Evolutionary conservation across 805 yeast species (phyloP).

Genomic region (Danielozyma ontarioensis): DNA sequence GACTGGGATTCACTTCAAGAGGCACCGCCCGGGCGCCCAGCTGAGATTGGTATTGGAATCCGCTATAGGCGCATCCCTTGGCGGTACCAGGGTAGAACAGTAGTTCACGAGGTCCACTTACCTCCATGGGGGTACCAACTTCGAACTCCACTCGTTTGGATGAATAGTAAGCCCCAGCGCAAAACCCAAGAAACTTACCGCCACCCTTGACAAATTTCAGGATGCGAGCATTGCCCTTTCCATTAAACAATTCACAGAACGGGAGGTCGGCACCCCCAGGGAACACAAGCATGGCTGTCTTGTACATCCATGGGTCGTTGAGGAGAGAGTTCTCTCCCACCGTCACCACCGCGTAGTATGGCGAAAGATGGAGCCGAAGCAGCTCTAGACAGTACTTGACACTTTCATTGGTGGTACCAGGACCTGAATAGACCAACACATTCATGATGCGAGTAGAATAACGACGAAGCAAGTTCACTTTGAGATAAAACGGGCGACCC

Average conservation of each 20-base stretch:
- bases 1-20: conserved; percentile 34
- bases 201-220: conserved; percentile 66
- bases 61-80: conserved; percentile 76
- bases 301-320: conserved; percentile 84
- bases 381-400: conserved; percentile 81
- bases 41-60: conserved; percentile 76
- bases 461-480: neutral
- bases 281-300: conserved; percentile 72
- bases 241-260: conserved; percentile 66
- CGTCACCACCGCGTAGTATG: conserved; percentile 79
- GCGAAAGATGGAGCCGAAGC: conserved; percentile 69
- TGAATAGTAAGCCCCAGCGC: conserved; percentile 94
- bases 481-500: no score
- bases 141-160: conserved; percentile 78
- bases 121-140: conserved; percentile 73
- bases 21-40: conserved; percentile 63
- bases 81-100: conserved; percentile 77
- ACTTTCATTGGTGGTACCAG: conserved; percentile 84
- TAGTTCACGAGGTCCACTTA: conserved; percentile 80
- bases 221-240: conserved; percentile 59
- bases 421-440: conserved; percentile 21
- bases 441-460: neutral
- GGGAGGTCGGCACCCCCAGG: conserved; percentile 99
- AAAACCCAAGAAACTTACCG: conserved; percentile 80
- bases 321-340: conserved; percentile 58